Conservation (phyloP, 495 filamentous ascomycete species). For the Penicillium salamii region DNA sequence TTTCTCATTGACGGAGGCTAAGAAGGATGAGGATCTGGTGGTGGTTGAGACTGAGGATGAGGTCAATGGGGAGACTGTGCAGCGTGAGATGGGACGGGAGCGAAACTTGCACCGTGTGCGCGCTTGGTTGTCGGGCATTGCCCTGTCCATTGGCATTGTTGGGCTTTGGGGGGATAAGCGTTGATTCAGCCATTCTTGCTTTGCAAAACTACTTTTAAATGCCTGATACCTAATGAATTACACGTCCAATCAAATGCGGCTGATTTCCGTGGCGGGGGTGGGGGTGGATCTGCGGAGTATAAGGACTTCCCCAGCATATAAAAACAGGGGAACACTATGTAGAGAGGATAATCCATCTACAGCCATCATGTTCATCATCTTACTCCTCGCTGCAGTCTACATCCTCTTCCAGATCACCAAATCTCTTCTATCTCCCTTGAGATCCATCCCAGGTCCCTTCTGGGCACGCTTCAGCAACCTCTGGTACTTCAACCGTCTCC, state of each 20-base stretch:
- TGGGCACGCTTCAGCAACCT: constrained; percentile 52
- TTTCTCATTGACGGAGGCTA: constrained; percentile 33
- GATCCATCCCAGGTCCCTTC: constrained; percentile 50
- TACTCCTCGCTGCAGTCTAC: constrained; percentile 9
- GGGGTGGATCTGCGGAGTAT: constrained; percentile 12
- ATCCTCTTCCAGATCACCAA: constrained; percentile 15
- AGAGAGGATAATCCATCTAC: too few species aligned
- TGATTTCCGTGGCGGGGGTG: constrained; percentile 22
- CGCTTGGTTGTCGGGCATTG: constrained; percentile 59
- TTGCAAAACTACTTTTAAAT: constrained; percentile 4
- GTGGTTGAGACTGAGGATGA: constrained; percentile 55
- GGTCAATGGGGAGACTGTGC: constrained; percentile 79
- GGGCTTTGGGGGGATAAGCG: constrained; percentile 86
- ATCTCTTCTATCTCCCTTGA: constrained; percentile 31
- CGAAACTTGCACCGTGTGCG: constrained; percentile 58
- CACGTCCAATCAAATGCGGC: background rate
- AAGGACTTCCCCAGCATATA: too few species aligned
- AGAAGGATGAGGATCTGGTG: constrained; percentile 64
- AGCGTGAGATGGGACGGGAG: constrained; percentile 65
- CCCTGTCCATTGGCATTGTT: constrained; percentile 71
- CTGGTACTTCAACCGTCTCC: constrained; percentile 52
- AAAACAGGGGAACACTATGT: too few species aligned
- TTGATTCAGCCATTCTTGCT: constrained; percentile 6
- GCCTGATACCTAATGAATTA: background rate
- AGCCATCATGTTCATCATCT: constrained; percentile 6